Conservation (phyloP, 2,329 filamentous ascomycete genomes). For the Ambrosiella beaveri region DNA sequence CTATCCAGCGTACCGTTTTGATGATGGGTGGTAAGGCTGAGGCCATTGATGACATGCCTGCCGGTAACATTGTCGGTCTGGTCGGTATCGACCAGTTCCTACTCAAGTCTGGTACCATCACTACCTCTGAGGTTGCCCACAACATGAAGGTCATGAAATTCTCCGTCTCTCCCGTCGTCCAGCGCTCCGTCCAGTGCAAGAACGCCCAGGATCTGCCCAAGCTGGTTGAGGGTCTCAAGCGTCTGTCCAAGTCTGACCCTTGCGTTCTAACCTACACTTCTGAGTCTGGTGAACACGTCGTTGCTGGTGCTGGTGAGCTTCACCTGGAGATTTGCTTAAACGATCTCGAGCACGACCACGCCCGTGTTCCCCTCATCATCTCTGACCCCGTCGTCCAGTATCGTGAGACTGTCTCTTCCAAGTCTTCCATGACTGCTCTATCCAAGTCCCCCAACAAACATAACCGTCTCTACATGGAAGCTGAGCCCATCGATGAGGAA, state of each 20-base stretch:
- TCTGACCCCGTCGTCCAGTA: conserved; percentile 97
- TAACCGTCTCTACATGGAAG: conserved; percentile 97
- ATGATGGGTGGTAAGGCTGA: conserved; percentile 99
- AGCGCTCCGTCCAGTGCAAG: conserved; percentile 98
- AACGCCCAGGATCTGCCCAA: conserved; percentile 99
- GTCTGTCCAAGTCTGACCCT: conserved; percentile 99
- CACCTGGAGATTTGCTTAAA: conserved; percentile 99
- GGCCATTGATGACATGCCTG: conserved; percentile 96
- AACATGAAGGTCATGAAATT: conserved; percentile 99
- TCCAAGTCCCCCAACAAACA: conserved; percentile 99
- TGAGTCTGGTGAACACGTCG: conserved; percentile 94
- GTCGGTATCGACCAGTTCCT: conserved; percentile 99
- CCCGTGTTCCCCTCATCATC: conserved; percentile 91
- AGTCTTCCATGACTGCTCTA: conserved; percentile 87
- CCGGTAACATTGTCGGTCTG: conserved; percentile 98
- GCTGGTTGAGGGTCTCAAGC: conserved; percentile 99
- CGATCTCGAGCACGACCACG: conserved; percentile 99
- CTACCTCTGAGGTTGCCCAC: conserved; percentile 92
- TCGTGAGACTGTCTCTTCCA: conserved; percentile 79
- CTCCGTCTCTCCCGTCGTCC: conserved; percentile 97
- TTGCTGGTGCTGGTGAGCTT: conserved; percentile 97
- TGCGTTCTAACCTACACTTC: conserved; percentile 84
- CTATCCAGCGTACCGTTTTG: conserved; percentile 97
- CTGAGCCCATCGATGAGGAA: conserved; percentile 81
- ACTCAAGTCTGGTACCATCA: conserved; percentile 99